These are phyloP conservation scores for Fusarium citri DNA, from an alignment of 2,329 filamentous ascomycete species.

Conservation along the genomic window DNA sequence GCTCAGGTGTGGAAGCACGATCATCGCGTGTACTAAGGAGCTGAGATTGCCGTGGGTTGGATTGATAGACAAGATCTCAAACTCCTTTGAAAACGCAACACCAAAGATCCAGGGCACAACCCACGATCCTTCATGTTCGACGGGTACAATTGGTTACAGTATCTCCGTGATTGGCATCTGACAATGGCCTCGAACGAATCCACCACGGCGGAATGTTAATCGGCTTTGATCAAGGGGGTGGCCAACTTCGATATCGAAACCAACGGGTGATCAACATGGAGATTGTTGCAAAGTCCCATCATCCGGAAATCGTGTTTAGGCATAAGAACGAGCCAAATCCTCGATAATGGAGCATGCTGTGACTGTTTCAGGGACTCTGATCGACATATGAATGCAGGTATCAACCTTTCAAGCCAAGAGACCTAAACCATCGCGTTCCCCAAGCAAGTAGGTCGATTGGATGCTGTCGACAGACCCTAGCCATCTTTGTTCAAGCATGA, in stretches of 20 bases:
- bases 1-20: neutral
- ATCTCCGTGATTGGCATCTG: neutral
- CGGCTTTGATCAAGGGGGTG: neutral
- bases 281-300: slow-evolving; percentile 20
- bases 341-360: neutral
- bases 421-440: neutral
- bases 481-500: slow-evolving; percentile 16
- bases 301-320: neutral
- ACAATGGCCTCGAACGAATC: neutral
- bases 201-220: neutral
- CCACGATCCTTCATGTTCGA: neutral
- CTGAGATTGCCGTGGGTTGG: neutral
- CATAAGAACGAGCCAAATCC: neutral
- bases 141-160: neutral
- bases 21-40: neutral
- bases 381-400: slow-evolving; percentile 20
- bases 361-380: slow-evolving; percentile 17
- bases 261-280: slow-evolving; percentile 27
- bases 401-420: slow-evolving; percentile 8
- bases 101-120: slow-evolving; percentile 7
- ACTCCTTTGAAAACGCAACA: neutral
- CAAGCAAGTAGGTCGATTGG: slow-evolving; percentile 1
- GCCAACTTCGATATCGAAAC: slow-evolving; percentile 1
- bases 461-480: slow-evolving; percentile 5
- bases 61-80: slow-evolving; percentile 7